phyloP scores from a whole-genome alignment of 176 grass and related monocot species.

The Neostapfia colusana region DNA sequence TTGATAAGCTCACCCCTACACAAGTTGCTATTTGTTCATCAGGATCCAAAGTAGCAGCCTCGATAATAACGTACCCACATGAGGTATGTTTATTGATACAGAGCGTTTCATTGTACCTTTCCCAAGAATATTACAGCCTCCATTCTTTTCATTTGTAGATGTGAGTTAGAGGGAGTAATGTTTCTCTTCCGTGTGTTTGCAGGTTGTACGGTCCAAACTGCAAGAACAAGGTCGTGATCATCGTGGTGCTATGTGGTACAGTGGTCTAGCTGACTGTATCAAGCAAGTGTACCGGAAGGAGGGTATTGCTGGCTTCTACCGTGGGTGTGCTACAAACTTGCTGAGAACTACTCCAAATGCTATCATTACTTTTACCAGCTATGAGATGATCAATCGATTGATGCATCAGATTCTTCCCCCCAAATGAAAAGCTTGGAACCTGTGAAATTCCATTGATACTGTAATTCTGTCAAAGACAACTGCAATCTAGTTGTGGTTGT shows the following conservation, averaged over 20 bases:
- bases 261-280: constrained; percentile 64
- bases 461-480: neutral
- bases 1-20: constrained; percentile 66
- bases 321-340: constrained; percentile 77
- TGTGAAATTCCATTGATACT: neutral
- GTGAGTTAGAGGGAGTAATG: neutral
- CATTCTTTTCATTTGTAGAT: neutral
- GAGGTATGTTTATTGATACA: constrained; percentile 59
- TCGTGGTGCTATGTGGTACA: constrained; percentile 47
- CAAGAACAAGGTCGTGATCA: constrained; percentile 72
- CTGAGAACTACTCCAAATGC: constrained; percentile 78
- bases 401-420: constrained; percentile 50
- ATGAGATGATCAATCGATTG: constrained; percentile 74
- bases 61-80: constrained; percentile 83
- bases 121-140: neutral
- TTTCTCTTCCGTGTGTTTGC: neutral
- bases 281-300: constrained; percentile 65
- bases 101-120: neutral
- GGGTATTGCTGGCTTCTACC: constrained; percentile 73
- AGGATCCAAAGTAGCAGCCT: constrained; percentile 78
- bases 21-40: constrained; percentile 70
- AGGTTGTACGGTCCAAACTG: constrained; percentile 82
- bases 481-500: neutral
- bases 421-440: constrained; percentile 3
- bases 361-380: constrained; percentile 87